These are phyloP conservation scores for Crassisporium funariophilum DNA, from an alignment of 768 basidiomycete genomes.

Conservation along the genomic window DNA sequence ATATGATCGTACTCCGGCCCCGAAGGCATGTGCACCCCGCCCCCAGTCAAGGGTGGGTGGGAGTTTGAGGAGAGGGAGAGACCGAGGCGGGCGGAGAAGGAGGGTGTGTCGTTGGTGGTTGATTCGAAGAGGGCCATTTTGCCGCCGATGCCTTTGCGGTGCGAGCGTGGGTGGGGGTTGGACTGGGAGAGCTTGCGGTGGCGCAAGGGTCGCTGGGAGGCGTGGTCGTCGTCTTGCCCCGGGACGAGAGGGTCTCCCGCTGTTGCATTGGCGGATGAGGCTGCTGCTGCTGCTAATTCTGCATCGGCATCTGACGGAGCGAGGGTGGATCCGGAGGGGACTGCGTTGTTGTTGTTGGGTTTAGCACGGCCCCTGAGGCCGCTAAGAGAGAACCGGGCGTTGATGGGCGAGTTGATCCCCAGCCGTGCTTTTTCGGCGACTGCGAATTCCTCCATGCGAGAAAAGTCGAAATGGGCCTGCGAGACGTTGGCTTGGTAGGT, in stretches of 20 bases:
- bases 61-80: too few relatives aligned
- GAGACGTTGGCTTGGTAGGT: constrained; percentile 67
- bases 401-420: constrained; percentile 53
- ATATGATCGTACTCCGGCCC: constrained; percentile 30
- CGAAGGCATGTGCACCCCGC: constrained; percentile 15
- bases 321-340: constrained; percentile 15
- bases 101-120: constrained; percentile 47
- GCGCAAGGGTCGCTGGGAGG: constrained; percentile 43
- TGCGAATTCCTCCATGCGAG: constrained; percentile 77
- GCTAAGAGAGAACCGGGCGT: constrained; percentile 39
- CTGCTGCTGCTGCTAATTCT: not conserved
- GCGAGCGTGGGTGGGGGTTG: constrained; percentile 63
- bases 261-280: not conserved
- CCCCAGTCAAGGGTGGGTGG: too few relatives aligned
- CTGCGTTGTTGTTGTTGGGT: constrained; percentile 1
- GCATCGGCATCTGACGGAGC: not conserved
- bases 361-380: constrained; percentile 18
- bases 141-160: constrained; percentile 63
- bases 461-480: constrained; percentile 70
- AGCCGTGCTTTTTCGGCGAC: constrained; percentile 64
- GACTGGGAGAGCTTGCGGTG: constrained; percentile 90
- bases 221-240: constrained; percentile 12
- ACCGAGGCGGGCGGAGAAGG: constrained; percentile 44
- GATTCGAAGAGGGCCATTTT: constrained; percentile 93
- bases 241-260: too few relatives aligned